Evolutionary conservation across 1,284 basidiomycete species (phyloP).

Genomic region (Cryptococcus neoformans): DNA sequence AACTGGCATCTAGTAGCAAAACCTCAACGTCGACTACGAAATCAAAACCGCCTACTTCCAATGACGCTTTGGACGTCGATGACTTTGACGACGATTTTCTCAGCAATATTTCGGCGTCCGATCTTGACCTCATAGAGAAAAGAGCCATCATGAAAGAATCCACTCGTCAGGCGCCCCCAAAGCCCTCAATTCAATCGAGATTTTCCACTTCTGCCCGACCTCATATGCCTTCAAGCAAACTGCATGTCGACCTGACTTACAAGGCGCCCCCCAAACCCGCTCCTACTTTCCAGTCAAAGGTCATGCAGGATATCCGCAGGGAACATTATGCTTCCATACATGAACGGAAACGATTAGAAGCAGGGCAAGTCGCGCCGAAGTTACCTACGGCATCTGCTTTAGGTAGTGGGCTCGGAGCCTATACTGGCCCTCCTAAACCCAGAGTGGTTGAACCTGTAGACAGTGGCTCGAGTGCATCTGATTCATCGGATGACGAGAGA

Average conservation of each 20-base stretch:
- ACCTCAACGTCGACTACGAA: slow-evolving; percentile 10
- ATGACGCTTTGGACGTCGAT: slow-evolving; percentile 28
- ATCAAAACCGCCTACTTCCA: slow-evolving; percentile 7
- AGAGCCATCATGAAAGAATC: slow-evolving; percentile 21
- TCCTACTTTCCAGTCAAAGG: slow-evolving; percentile 28
- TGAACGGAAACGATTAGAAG: slow-evolving; percentile 14
- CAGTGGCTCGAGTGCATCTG: slow-evolving; percentile 43
- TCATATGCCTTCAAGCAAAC: slow-evolving; percentile 17
- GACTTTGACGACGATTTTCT: slow-evolving; percentile 38
- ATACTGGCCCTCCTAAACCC: slow-evolving; percentile 21
- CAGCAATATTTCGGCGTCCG: slow-evolving; percentile 30
- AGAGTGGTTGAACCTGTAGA: slow-evolving; percentile 20
- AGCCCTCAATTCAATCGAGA: slow-evolving; percentile 8
- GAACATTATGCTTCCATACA: slow-evolving; percentile 23
- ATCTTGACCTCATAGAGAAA: slow-evolving; percentile 43
- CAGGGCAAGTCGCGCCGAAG: slow-evolving; percentile 20
- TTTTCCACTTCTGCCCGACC: slow-evolving; percentile 9
- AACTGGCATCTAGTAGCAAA: slow-evolving; percentile 1
- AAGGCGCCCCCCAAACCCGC: slow-evolving; percentile 21
- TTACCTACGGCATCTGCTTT: slow-evolving; percentile 31
- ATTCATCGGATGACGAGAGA: slow-evolving; percentile 55
- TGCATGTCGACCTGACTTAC: slow-evolving; percentile 39
- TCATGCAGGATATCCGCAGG: slow-evolving; percentile 39
- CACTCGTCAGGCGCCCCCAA: neutral
- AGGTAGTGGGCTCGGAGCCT: slow-evolving; percentile 40